Conservation (phyloP, 2,329 filamentous ascomycete genomes). For the Aspergillus sp. region DNA sequence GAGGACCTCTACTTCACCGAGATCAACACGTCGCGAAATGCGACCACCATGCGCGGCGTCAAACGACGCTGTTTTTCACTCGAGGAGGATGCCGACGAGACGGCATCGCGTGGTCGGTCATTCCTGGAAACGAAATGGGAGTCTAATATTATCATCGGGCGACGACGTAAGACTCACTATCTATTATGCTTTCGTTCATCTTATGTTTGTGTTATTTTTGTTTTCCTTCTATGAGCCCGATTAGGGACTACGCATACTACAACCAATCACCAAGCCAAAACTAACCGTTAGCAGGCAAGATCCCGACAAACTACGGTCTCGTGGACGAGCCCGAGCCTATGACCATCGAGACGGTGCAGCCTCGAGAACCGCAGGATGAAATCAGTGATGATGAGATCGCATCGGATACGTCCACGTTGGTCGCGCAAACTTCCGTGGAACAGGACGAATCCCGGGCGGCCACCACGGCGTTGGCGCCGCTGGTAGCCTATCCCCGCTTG, state of each 20-base stretch:
- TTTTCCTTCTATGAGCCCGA: background rate
- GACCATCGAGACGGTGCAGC: slow-evolving; percentile 4
- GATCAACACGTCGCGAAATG: slow-evolving; percentile 33
- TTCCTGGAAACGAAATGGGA: slow-evolving; percentile 46
- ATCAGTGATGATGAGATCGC: slow-evolving; percentile 5
- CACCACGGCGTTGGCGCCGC: slow-evolving; percentile 7
- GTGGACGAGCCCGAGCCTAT: slow-evolving; percentile 14
- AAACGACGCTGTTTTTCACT: slow-evolving; percentile 35
- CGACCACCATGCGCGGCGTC: slow-evolving; percentile 31
- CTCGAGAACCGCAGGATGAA: slow-evolving; percentile 6
- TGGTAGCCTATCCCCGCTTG: slow-evolving; percentile 19
- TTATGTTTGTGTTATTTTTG: background rate
- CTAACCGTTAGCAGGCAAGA: slow-evolving; percentile 19
- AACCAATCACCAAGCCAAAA: slow-evolving; percentile 3
- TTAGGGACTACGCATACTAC: background rate
- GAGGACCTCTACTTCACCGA: slow-evolving; percentile 29
- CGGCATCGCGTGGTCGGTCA: slow-evolving; percentile 26
- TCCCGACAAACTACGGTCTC: slow-evolving; percentile 15
- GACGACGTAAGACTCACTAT: slow-evolving; percentile 25
- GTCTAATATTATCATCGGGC: slow-evolving; percentile 26
- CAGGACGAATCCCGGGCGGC: slow-evolving; percentile 16
- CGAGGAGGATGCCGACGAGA: background rate
- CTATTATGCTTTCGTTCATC: background rate
- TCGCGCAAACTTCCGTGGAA: slow-evolving; percentile 9
- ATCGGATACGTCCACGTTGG: slow-evolving; percentile 21